Evolutionary conservation across 169 alveolate genomes (phyloP).

Genomic region (Perkinsus marinus): DNA sequence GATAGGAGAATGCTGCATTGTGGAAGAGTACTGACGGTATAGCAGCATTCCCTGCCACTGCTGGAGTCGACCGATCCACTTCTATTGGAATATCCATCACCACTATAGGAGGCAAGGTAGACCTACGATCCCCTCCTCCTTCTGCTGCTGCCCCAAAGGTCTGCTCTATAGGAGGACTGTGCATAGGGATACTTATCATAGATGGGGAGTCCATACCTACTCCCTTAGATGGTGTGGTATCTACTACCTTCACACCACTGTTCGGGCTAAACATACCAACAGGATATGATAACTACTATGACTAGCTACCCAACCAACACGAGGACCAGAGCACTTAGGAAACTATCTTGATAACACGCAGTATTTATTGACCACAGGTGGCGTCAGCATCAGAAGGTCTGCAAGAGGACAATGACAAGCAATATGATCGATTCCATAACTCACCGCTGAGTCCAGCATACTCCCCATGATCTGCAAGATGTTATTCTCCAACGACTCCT

Average conservation of each 20-base stretch:
- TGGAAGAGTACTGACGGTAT: background rate
- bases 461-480: conserved; percentile 44
- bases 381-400: background rate
- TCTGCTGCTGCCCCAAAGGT: background rate
- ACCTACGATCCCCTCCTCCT: background rate
- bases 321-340: background rate
- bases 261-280: background rate
- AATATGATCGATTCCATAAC: background rate
- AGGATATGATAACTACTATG: background rate
- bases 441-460: conserved; percentile 36
- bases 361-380: background rate
- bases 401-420: background rate
- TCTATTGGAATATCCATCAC: background rate
- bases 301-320: background rate
- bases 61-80: background rate
- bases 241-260: background rate
- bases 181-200: background rate
- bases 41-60: background rate
- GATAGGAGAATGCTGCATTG: background rate
- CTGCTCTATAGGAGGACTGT: background rate
- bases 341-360: background rate
- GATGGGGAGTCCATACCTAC: background rate
- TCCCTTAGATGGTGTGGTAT: background rate
- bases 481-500: conserved; percentile 36
- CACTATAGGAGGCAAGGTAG: background rate